Conservation (phyloP, 2,329 filamentous ascomycete species). For the Cytospora paraplurivora region DNA sequence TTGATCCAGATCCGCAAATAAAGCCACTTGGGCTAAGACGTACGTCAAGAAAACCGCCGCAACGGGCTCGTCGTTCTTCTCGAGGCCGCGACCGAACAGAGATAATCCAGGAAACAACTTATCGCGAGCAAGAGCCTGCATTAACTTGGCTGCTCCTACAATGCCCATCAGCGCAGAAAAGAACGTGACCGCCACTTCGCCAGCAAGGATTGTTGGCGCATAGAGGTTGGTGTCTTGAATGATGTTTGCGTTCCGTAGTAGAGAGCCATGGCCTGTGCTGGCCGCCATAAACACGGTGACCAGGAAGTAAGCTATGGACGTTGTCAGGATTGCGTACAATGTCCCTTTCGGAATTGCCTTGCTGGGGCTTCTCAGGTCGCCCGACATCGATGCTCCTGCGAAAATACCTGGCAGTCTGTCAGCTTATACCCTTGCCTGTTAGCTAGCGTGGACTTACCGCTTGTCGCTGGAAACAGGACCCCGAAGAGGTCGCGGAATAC, state of each 20-base stretch:
- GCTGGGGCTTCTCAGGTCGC: constrained; percentile 79
- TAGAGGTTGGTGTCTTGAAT: constrained; percentile 83
- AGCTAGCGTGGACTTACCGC: constrained; percentile 32
- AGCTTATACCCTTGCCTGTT: constrained; percentile 41
- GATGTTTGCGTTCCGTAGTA: constrained; percentile 75
- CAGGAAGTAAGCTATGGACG: constrained; percentile 73
- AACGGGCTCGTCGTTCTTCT: constrained; percentile 72
- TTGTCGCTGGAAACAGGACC: constrained; percentile 76
- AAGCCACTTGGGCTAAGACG: constrained; percentile 72
- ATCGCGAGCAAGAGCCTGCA: constrained; percentile 81
- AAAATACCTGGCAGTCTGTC: constrained; percentile 59
- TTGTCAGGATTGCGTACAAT: constrained; percentile 73
- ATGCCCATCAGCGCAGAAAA: constrained; percentile 89
- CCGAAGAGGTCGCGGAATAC: constrained; percentile 84
- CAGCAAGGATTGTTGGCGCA: constrained; percentile 70
- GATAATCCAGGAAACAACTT: constrained; percentile 75
- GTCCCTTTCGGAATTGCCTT: constrained; percentile 85
- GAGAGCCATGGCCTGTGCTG: constrained; percentile 72
- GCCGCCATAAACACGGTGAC: constrained; percentile 79
- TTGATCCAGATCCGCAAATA: constrained; percentile 82
- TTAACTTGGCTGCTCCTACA: constrained; percentile 79
- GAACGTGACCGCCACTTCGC: constrained; percentile 79
- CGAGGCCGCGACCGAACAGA: constrained; percentile 73
- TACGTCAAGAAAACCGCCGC: constrained; percentile 78
- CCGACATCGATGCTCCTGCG: constrained; percentile 85